Conservation (phyloP, 345 rosid genomes). For the Eutrema japonicum region DNA sequence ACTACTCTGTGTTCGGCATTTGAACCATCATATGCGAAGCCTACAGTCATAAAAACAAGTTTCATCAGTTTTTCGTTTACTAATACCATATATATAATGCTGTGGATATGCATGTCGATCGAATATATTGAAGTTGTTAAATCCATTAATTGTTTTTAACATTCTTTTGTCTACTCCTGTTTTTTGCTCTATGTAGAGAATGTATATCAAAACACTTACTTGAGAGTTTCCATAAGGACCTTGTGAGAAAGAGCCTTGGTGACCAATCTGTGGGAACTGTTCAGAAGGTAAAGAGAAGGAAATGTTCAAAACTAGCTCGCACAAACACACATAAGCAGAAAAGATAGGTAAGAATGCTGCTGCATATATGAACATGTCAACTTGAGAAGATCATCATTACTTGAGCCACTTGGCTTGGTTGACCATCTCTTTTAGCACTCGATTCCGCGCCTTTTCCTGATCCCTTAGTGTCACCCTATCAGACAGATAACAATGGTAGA, state of each 20-base stretch:
- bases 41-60: slow-evolving; percentile 40
- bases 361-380: background rate
- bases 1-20: slow-evolving; percentile 60
- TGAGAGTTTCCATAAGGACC: slow-evolving; percentile 59
- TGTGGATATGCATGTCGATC: background rate
- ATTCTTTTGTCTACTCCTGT: background rate
- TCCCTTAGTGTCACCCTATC: slow-evolving; percentile 84
- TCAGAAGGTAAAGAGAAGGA: slow-evolving; percentile 22
- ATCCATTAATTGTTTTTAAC: too few species aligned
- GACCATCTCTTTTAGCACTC: slow-evolving; percentile 57
- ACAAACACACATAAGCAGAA: background rate
- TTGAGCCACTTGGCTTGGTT: slow-evolving; percentile 53
- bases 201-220: slow-evolving; percentile 43
- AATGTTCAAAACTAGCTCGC: background rate
- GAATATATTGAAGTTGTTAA: background rate
- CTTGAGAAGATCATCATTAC: slow-evolving; percentile 38
- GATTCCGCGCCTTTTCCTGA: slow-evolving; percentile 70
- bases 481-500: slow-evolving; percentile 1
- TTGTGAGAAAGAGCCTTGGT: slow-evolving; percentile 57
- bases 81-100: slow-evolving; percentile 1
- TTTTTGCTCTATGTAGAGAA: background rate
- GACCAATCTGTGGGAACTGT: slow-evolving; percentile 54
- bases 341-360: background rate
- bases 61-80: slow-evolving; percentile 21
- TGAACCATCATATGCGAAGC: slow-evolving; percentile 67